Evolutionary conservation across 768 basidiomycete genomes (phyloP).

Genomic region (Podaxis sp.): DNA sequence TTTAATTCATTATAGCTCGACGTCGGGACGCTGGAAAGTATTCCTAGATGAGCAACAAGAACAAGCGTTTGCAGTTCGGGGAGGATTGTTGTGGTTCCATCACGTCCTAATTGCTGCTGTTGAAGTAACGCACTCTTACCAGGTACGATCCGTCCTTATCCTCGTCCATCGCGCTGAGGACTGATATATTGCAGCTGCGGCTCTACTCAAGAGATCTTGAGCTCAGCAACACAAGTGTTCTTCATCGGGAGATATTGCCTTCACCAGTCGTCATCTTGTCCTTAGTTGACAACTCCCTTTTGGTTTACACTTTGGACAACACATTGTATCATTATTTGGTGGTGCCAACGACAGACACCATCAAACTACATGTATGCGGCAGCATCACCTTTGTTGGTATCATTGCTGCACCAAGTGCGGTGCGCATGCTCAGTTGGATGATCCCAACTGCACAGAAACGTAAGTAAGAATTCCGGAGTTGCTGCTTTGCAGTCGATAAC

Average conservation of each 20-base stretch:
- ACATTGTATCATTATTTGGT: slow-evolving; percentile 92
- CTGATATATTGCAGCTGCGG: slow-evolving; percentile 58
- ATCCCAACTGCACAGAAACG: slow-evolving; percentile 92
- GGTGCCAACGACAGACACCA: slow-evolving; percentile 76
- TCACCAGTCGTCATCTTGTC: slow-evolving; percentile 85
- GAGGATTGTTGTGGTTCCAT: slow-evolving; percentile 95
- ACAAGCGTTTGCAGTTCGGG: slow-evolving; percentile 81
- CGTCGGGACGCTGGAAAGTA: slow-evolving; percentile 93
- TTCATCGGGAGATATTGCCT: slow-evolving; percentile 75
- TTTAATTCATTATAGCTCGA: slow-evolving; percentile 89
- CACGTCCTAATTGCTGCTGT: slow-evolving; percentile 91
- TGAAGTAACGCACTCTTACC: slow-evolving; percentile 75
- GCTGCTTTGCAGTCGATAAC: slow-evolving; percentile 8
- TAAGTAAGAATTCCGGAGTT: slow-evolving; percentile 34
- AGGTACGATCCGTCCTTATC: slow-evolving; percentile 42
- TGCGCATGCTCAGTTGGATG: slow-evolving; percentile 95
- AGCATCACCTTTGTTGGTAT: slow-evolving; percentile 94
- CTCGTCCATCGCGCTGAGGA: slow-evolving; percentile 2
- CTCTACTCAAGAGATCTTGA: slow-evolving; percentile 93
- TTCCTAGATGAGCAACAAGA: slow-evolving; percentile 84
- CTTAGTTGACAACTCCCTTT: slow-evolving; percentile 89
- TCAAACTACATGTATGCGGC: slow-evolving; percentile 87
- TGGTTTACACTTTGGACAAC: slow-evolving; percentile 95
- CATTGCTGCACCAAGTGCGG: slow-evolving; percentile 77
- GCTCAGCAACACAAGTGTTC: slow-evolving; percentile 75